phyloP scores from a whole-genome alignment of 495 filamentous ascomycete species.

The Penicillium paxilli region DNA sequence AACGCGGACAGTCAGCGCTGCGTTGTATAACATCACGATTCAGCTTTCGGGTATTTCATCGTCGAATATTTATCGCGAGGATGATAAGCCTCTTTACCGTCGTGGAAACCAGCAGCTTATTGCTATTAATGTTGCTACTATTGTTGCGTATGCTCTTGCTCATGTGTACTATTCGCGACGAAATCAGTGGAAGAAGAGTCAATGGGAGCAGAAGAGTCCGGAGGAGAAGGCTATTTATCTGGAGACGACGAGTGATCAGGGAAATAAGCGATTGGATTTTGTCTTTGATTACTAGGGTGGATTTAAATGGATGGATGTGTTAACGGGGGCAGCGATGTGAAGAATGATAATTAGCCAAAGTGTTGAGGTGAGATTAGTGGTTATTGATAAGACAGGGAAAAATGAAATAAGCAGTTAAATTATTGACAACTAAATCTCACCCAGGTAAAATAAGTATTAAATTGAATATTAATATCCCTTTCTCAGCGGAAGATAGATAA shows the following conservation, averaged over 20 bases:
- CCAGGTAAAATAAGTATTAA: too few species aligned
- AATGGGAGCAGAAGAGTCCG: slow-evolving; percentile 29
- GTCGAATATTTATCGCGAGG: slow-evolving; percentile 56
- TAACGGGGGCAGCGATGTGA: too few species aligned
- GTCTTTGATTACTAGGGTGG: slow-evolving; percentile 24
- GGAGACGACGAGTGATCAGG: slow-evolving; percentile 36
- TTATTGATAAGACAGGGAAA: too few species aligned
- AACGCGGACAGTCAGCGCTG: slow-evolving; percentile 55
- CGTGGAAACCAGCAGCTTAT: slow-evolving; percentile 54
- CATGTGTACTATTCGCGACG: slow-evolving; percentile 45
- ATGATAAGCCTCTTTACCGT: slow-evolving; percentile 57
- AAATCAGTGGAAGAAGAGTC: slow-evolving; percentile 29
- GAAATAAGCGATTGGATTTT: slow-evolving; percentile 42
- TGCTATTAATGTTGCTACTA: slow-evolving; percentile 43
- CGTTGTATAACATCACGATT: slow-evolving; percentile 55
- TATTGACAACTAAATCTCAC: too few species aligned
- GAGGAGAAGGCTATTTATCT: slow-evolving; percentile 32
- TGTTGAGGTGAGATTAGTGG: too few species aligned
- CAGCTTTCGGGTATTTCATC: slow-evolving; percentile 52
- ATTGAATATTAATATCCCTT: too few species aligned
- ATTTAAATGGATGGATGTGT: too few species aligned
- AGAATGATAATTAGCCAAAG: neutral
- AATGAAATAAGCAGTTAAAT: too few species aligned
- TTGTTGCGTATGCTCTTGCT: slow-evolving; percentile 36
- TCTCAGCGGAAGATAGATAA: too few species aligned